Base-by-base conservation (phyloP, 1,284 basidiomycete genomes). In the Afroboletus lepidellus region DNA sequence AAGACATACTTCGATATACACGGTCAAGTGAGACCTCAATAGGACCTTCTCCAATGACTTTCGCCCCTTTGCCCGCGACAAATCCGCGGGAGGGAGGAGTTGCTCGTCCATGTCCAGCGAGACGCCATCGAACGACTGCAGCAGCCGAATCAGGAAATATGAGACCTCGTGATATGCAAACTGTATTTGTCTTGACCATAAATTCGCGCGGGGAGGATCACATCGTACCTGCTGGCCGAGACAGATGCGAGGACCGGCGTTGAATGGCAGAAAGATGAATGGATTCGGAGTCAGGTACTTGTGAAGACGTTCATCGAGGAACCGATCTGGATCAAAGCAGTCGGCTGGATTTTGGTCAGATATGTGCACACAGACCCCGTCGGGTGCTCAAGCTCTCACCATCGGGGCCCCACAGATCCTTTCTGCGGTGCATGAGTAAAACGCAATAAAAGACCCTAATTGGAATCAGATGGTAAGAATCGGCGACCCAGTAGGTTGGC, bases 21-120 rank as follows among this genome's bases (percentile, higher is more conserved):
- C 72, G 3, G 83, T 85, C 44, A 85, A 63, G 60, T 83, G 80
- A 45, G 69, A 60, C 58, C 57, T 54, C n/a, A 69, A 36, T 8
- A 67, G 55, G 15, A 66, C 60, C 44, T 64, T 65, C 43, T 75
- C 73, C 5, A 66, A 39, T 1, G 54, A 52, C 43, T 69, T 64
- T 27, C 64, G 56, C 32, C 57, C 61, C 16, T 47, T 36, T 1
- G 55, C 44, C 9, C 54, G 53, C 3, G 57, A 67, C 65, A 72
- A 72, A 0, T 59, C 54, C 5, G 59, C 42, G 0, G 71, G 74
- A 13, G 71, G 64, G 15, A 57, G 51, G 1, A 73, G 74, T 43
- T 78, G 74, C 0, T 60, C 63, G 15, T 74, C 72, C 11, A 60
- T 61, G 8, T 65, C 74, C 21, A 78, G 57, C 6, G 62, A 59